Conservation (phyloP, 345 rosid species). For the Populus nigra region DNA sequence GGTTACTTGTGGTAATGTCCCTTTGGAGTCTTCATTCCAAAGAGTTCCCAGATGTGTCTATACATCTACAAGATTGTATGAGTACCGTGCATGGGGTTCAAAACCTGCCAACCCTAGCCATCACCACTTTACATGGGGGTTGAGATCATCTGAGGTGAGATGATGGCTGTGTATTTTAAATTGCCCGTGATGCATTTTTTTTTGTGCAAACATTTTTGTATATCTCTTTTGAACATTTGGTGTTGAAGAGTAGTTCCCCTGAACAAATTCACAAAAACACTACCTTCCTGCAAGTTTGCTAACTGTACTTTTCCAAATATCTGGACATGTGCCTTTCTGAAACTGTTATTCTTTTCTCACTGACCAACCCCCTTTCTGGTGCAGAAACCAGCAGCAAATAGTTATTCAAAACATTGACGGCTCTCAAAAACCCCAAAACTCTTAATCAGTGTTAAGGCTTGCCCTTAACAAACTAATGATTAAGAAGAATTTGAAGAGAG, state of each 20-base stretch:
- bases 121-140: conserved; percentile 80
- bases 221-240: background rate
- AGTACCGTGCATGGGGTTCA: conserved; percentile 91
- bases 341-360: background rate
- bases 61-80: conserved; percentile 79
- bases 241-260: background rate
- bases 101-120: conserved; percentile 82
- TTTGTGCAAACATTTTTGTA: background rate
- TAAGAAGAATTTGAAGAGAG: background rate
- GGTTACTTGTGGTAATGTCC: conserved; percentile 93
- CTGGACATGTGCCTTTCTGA: background rate
- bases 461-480: background rate
- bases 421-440: background rate
- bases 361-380: background rate
- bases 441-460: background rate
- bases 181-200: background rate
- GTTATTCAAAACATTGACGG: background rate
- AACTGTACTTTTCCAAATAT: background rate
- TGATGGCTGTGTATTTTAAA: background rate
- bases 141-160: conserved; percentile 74
- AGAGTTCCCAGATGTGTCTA: conserved; percentile 90
- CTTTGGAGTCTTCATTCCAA: conserved; percentile 87
- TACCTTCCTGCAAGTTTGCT: background rate
- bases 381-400: background rate
- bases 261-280: background rate